Evolutionary conservation across 2,329 filamentous ascomycete species (phyloP).

Genomic region (Aaosphaeria pasadenensis): DNA sequence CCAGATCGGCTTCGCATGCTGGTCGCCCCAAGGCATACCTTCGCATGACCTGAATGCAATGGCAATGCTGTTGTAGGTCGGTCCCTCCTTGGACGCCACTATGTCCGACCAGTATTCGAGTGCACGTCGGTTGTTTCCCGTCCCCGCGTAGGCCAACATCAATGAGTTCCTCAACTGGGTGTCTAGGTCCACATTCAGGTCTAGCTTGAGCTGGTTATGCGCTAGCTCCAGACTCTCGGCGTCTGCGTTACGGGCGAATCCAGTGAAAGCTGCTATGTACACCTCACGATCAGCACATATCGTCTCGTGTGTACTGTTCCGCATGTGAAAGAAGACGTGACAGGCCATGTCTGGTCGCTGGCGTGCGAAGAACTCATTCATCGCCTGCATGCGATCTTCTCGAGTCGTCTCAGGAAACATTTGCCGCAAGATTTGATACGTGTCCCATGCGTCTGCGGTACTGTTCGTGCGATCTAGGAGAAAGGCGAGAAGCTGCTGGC

Average conservation of each 20-base stretch:
- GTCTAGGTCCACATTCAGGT: conserved; percentile 72
- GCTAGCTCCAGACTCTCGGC: conserved; percentile 68
- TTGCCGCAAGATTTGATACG: conserved; percentile 57
- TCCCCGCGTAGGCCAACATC: conserved; percentile 79
- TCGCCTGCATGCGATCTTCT: conserved; percentile 65
- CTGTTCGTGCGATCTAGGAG: conserved; percentile 65
- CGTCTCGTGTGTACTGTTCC: conserved; percentile 63
- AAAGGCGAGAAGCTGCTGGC: conserved; percentile 64
- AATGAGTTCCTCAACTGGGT: conserved; percentile 79
- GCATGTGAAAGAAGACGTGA: conserved; percentile 90
- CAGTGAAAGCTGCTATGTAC: conserved; percentile 76
- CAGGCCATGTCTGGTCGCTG: conserved; percentile 79
- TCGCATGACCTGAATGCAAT: conserved; percentile 81
- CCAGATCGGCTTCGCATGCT: conserved; percentile 61
- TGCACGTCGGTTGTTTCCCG: conserved; percentile 63
- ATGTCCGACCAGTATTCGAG: conserved; percentile 84
- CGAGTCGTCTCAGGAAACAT: conserved; percentile 63
- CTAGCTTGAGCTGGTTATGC: conserved; percentile 93
- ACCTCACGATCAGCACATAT: conserved; percentile 69
- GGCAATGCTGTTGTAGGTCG: conserved; percentile 74
- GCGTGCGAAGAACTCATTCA: conserved; percentile 78
- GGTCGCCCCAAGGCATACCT: conserved; percentile 48
- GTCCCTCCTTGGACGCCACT: conserved; percentile 78
- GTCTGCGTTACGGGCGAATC: conserved; percentile 62
- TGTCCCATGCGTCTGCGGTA: conserved; percentile 61